A percentile compares a stretch with the other conserved stretches of the same genome.
Evolutionary conservation across 163 green algal species (phyloP).

Genomic region (Trebouxia gelatinosa): DNA sequence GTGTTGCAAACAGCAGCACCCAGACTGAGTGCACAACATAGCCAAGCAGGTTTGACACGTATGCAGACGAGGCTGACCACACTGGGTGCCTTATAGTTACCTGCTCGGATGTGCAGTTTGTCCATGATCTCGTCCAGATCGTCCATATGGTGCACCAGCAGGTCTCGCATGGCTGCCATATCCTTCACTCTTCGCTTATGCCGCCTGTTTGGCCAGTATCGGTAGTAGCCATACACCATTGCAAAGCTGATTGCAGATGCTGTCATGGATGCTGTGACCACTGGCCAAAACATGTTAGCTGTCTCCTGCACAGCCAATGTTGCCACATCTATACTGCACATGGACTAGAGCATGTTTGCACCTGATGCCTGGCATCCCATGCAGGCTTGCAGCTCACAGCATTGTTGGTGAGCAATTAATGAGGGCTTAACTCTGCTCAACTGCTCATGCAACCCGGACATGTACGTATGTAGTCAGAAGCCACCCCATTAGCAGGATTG

Average conservation of each 20-base stretch:
- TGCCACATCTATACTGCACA: neutral
- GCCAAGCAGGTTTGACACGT: too few species aligned
- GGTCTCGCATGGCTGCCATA: conserved; percentile 47
- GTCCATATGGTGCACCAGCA: conserved; percentile 50
- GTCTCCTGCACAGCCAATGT: conserved; percentile 19
- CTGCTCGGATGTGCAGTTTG: neutral
- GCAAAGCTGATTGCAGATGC: neutral
- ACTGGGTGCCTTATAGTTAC: neutral
- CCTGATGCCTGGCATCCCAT: too few species aligned
- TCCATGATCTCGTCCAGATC: conserved; percentile 58
- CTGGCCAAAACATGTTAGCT: conserved; percentile 41
- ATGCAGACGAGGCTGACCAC: too few species aligned
- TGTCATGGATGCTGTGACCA: conserved; percentile 30
- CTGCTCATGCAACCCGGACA: neutral
- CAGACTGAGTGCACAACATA: too few species aligned
- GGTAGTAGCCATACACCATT: conserved; percentile 47
- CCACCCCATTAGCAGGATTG: too few species aligned
- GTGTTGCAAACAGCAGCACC: too few species aligned
- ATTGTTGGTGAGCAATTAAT: neutral
- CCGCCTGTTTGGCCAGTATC: conserved; percentile 46
- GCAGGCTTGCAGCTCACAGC: too few species aligned
- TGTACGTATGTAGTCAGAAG: too few species aligned
- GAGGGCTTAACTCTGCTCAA: neutral
- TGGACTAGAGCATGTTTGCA: neutral
- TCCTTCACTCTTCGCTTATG: conserved; percentile 47